Evolutionary conservation across 192 early-diverging fungal genomes (phyloP), one percentile per base, ranked within the genome.

Genomic region (Backusella tuberculispora): DNA sequence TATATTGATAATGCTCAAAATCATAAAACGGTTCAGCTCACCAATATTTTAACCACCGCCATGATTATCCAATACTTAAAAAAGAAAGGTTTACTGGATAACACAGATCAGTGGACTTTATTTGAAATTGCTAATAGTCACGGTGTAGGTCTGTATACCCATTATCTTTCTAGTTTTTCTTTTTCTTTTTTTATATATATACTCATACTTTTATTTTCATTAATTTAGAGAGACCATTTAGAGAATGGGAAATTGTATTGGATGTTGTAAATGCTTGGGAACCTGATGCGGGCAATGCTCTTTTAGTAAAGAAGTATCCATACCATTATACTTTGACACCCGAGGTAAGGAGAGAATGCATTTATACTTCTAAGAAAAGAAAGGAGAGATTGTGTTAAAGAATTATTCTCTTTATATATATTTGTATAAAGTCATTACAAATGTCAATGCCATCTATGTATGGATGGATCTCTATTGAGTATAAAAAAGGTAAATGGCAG

Each of bases 71-170:
- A 89, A 42, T 90, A 93, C 73, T 81, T 97, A 68, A 83, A 88
- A 63, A 80, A 90, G 69, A 85, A 84, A 65, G 83, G 79, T 15
- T 81, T 89, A 47, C 81, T 92, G 13, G 81, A 87, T 1, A 81
- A 86, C n/a, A 80, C 77, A 42, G 82, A 85, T 56, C 80, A 79
- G 34, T 98, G 95, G 95, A 92, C 95, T 6, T 81, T 98, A 41
- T 98, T 98, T 85, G 97, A 98, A 76, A 83, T 96, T 41, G 89
- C 92, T 29, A 92, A 93, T 74, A 89, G 96, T 73, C 89, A 92
- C 83, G 90, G 92, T 45, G 83, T 97, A 65, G 88, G 87, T 87
- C 77, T 75, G 75, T 48, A 9, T 17, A 53, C 63, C 17, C 24
- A 48, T 40, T 67, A 7, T 19, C 10, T 66, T 4, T 74, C 26